Evolutionary conservation across 345 rosid genomes (phyloP).

Genomic region (Corymbia maculata): DNA sequence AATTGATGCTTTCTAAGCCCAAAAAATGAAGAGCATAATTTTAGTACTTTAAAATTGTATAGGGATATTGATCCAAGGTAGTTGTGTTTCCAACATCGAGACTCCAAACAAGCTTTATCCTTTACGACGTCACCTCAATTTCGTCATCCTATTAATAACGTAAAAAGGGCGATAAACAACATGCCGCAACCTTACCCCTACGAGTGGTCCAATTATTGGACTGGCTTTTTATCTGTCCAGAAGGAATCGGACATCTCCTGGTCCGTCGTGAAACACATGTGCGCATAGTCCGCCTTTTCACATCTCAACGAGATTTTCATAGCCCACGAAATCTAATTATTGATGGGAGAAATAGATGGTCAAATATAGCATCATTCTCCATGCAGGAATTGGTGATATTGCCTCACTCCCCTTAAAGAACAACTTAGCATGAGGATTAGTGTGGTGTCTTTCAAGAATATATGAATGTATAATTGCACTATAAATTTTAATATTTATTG

Average conservation of each 20-base stretch:
- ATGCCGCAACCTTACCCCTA: no score
- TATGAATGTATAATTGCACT: no score
- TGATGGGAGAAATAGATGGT: not conserved
- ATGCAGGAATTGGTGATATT: not conserved
- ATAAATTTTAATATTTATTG: accelerated
- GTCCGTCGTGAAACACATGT: not conserved
- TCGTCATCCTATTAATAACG: no score
- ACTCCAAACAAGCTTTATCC: no score
- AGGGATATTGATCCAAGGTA: not conserved
- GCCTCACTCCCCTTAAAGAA: not conserved
- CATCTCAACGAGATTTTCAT: not conserved
- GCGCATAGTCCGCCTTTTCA: not conserved
- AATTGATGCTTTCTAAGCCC: not conserved
- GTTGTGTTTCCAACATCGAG: not conserved
- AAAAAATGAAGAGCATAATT: not conserved
- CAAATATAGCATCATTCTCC: not conserved
- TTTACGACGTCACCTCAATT: no score
- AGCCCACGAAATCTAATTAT: not conserved
- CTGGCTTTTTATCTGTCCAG: no score
- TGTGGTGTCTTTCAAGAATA: not conserved
- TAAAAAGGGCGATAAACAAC: no score
- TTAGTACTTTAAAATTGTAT: no score
- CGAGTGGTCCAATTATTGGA: no score
- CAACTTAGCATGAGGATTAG: not conserved
- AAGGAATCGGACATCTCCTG: not conserved